Conservation (phyloP, 345 rosid genomes). For the Cardamine chenopodiifolia region DNA sequence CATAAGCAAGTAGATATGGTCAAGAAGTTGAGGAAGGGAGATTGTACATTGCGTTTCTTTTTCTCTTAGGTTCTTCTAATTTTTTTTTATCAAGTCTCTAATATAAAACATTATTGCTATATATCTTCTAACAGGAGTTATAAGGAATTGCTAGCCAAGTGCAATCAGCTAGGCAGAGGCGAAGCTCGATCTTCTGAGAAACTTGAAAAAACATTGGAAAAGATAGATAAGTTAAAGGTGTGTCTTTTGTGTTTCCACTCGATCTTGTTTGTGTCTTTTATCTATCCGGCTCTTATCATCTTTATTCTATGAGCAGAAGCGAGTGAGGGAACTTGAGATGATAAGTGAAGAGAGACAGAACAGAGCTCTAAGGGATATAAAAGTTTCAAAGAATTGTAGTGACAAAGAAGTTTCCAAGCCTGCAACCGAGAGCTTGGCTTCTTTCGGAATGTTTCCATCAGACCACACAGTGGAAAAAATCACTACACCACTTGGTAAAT, state of each 20-base stretch:
- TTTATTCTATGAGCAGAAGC: constrained; percentile 45
- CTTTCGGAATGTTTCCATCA: constrained; percentile 35
- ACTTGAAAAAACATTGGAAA: constrained; percentile 77
- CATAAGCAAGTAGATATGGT: neutral
- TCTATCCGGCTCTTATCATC: neutral
- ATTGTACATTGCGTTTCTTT: neutral
- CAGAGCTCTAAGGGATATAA: constrained; percentile 64
- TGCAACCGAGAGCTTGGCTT: constrained; percentile 24
- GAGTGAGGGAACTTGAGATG: constrained; percentile 71
- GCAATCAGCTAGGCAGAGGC: constrained; percentile 85
- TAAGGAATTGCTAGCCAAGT: constrained; percentile 84
- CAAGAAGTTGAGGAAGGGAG: neutral
- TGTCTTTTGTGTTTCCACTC: neutral
- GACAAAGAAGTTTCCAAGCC: constrained; percentile 26
- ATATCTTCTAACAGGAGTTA: constrained; percentile 59
- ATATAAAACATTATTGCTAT: constrained; percentile 3
- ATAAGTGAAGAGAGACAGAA: constrained; percentile 64
- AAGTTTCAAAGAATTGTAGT: constrained; percentile 46
- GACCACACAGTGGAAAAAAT: constrained; percentile 31
- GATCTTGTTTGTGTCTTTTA: constrained; percentile 8
- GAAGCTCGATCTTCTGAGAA: constrained; percentile 68
- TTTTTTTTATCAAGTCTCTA: neutral
- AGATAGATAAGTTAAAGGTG: constrained; percentile 71
- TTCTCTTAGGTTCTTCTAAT: neutral
- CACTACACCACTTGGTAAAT: constrained; percentile 32